Percentiles rank a stretch among this genome's conserved stretches.
These are phyloP conservation scores for Trichoderma endophyticum DNA, from an alignment of 2,329 filamentous ascomycete species.

Conservation along the genomic window DNA sequence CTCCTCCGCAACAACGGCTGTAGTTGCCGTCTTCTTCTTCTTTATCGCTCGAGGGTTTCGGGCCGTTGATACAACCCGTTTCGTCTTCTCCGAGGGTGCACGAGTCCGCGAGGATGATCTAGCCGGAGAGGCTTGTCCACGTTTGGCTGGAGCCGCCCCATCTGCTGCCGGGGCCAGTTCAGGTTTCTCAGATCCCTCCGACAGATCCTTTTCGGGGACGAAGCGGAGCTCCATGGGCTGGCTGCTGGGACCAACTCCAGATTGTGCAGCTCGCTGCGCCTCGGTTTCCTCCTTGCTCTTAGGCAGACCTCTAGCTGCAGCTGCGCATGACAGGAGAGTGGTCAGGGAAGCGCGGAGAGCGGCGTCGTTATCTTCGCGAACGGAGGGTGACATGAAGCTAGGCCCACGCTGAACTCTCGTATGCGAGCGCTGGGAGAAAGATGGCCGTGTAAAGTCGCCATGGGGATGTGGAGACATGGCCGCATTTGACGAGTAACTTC, in stretches of 20 bases:
- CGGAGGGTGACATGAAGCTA: slow-evolving; percentile 69
- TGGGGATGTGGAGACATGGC: slow-evolving; percentile 48
- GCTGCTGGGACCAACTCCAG: slow-evolving; percentile 43
- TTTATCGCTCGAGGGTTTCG: slow-evolving; percentile 49
- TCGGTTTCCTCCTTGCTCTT: slow-evolving; percentile 57
- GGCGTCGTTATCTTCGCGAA: slow-evolving; percentile 87
- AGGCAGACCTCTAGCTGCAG: slow-evolving; percentile 77
- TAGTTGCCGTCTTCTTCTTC: slow-evolving; percentile 52
- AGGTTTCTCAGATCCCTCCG: slow-evolving; percentile 33
- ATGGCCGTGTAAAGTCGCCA: slow-evolving; percentile 49
- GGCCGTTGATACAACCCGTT: slow-evolving; percentile 44
- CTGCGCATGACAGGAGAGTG: slow-evolving; percentile 90
- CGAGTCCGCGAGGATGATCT: slow-evolving; percentile 29
- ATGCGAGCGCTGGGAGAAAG: slow-evolving; percentile 47
- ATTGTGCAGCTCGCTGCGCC: slow-evolving; percentile 31
- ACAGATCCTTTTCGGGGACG: slow-evolving; percentile 59
- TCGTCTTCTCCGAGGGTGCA: slow-evolving; percentile 43
- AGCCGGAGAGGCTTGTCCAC: slow-evolving; percentile 30
- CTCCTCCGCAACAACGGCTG: slow-evolving; percentile 34
- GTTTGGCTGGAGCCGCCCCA: slow-evolving; percentile 24
- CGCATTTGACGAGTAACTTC: slow-evolving; percentile 49
- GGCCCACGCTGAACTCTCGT: slow-evolving; percentile 44
- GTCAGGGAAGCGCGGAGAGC: slow-evolving; percentile 90
- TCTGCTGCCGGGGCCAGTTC: slow-evolving; percentile 8
- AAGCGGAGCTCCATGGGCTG: slow-evolving; percentile 59